phyloP scores from a whole-genome alignment of 345 rosid species.

The Cardiospermum halicacabum region DNA sequence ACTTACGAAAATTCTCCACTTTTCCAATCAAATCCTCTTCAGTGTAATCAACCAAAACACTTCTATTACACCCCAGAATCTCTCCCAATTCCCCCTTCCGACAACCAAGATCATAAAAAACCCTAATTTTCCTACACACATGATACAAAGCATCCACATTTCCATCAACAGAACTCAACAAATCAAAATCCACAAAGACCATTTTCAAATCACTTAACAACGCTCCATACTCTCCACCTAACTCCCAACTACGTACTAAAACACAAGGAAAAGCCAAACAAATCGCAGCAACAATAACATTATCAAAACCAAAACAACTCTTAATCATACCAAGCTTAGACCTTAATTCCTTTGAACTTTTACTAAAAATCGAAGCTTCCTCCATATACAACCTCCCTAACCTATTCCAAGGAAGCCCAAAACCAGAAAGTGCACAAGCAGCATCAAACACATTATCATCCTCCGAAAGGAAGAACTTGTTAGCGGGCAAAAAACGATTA shows the following conservation, averaged over 20 bases:
- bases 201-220: constrained; percentile 47
- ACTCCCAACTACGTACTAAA: constrained; percentile 30
- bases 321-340: constrained; percentile 32
- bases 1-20: constrained; percentile 40
- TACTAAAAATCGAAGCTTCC: constrained; percentile 44
- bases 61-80: constrained; percentile 35
- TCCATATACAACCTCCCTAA: constrained; percentile 53
- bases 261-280: constrained; percentile 55
- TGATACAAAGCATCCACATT: constrained; percentile 48
- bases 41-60: constrained; percentile 34
- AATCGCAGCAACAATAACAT: constrained; percentile 38
- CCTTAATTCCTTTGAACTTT: constrained; percentile 30
- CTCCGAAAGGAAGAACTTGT: constrained; percentile 58
- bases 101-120: constrained; percentile 48
- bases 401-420: constrained; percentile 73
- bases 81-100: constrained; percentile 44
- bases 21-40: constrained; percentile 36
- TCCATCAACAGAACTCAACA: constrained; percentile 30
- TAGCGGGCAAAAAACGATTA: constrained; percentile 30
- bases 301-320: constrained; percentile 33
- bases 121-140: constrained; percentile 36
- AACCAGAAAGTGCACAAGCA: constrained; percentile 43
- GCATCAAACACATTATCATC: constrained; percentile 38
- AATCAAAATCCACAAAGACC: constrained; percentile 37
- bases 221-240: constrained; percentile 23